Percentiles rank a stretch among this genome's conserved stretches.
Conservation (phyloP, 106 monocot species). For the Chionographis japonica region DNA sequence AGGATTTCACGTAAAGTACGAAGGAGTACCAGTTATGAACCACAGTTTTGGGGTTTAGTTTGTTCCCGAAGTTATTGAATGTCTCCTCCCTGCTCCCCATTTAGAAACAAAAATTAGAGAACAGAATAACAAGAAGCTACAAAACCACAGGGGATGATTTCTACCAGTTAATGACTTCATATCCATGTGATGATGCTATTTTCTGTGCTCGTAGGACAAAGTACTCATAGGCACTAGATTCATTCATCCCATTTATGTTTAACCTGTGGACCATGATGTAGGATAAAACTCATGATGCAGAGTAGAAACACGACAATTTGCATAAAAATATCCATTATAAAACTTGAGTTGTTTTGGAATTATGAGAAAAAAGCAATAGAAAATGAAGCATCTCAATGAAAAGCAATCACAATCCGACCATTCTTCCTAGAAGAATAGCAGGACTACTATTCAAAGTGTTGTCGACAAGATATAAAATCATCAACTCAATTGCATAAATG, state of each 20-base stretch:
- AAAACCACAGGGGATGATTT: background rate
- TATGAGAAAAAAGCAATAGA: no score
- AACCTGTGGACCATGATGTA: conserved; percentile 43
- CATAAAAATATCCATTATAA: no score
- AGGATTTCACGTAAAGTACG: background rate
- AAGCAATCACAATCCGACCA: no score
- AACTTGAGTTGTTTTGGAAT: no score
- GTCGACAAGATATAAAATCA: no score
- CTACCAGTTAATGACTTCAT: conserved; percentile 84
- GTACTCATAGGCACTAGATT: conserved; percentile 66
- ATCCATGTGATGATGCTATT: conserved; percentile 86
- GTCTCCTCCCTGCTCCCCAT: conserved; percentile 77
- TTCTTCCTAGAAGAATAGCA: no score
- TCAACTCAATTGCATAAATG: no score
- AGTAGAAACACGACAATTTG: background rate
- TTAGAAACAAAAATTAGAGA: conserved; percentile 9
- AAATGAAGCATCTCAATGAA: no score
- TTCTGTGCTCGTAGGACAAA: conserved; percentile 83
- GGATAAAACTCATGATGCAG: background rate
- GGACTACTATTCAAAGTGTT: no score
- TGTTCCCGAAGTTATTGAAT: conserved; percentile 80
- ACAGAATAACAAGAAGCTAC: background rate
- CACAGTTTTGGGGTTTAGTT: conserved; percentile 63
- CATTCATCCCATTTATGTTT: conserved; percentile 51
- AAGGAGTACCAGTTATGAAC: conserved; percentile 84